Evolutionary conservation across 305 asterid genomes (phyloP).

Genomic region (Plantago rigida): DNA sequence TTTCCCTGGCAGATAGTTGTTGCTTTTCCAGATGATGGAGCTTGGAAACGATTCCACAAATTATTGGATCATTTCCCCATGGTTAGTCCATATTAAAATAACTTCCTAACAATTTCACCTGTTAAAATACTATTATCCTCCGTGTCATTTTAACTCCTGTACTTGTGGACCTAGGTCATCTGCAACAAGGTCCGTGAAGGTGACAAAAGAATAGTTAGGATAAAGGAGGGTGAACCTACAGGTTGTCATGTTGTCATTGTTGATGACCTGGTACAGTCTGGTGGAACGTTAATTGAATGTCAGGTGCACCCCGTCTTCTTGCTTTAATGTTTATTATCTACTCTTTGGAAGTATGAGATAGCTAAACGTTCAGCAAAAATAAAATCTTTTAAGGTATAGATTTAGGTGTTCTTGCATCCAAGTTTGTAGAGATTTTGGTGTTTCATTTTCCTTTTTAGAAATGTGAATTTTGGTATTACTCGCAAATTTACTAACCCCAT

Average conservation of each 20-base stretch:
- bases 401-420: too few relatives aligned
- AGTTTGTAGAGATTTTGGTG: too few relatives aligned
- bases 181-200: constrained; percentile 98
- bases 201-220: constrained; percentile 78
- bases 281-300: constrained; percentile 89
- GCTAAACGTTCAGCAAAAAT: neutral
- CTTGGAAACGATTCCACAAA: constrained; percentile 99
- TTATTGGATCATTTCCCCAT: constrained; percentile 63
- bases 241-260: constrained; percentile 94
- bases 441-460: too few relatives aligned
- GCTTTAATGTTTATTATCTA: neutral
- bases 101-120: neutral
- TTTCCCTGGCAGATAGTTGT: constrained; percentile 54
- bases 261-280: constrained; percentile 92
- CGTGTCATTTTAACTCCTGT: constrained; percentile 9
- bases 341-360: too few relatives aligned
- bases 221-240: constrained; percentile 80
- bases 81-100: constrained; percentile 37
- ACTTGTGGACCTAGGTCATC: constrained; percentile 48
- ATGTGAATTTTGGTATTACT: too few relatives aligned
- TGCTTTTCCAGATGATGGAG: constrained; percentile 99
- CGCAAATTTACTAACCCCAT: too few relatives aligned
- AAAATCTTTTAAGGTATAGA: neutral
- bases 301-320: constrained; percentile 49
- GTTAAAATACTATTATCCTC: constrained; percentile 13